Conservation (phyloP, 176 grass and related monocot species). For the Carex littledalei region DNA sequence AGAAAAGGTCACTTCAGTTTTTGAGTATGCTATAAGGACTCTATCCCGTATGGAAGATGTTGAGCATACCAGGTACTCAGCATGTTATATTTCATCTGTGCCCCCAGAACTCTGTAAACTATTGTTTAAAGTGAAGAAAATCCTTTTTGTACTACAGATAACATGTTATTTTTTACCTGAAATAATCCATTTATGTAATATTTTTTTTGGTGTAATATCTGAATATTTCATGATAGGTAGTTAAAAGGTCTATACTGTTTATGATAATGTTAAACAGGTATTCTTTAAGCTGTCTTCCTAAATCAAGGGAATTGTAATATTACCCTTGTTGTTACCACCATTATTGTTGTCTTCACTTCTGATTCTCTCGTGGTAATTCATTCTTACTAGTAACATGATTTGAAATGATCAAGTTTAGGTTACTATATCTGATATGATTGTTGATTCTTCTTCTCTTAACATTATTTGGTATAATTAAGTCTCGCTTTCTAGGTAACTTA, state of each 20-base stretch:
- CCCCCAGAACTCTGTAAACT: background rate
- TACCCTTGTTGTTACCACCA: background rate
- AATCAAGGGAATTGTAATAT: background rate
- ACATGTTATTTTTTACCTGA: background rate
- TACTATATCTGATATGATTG: background rate
- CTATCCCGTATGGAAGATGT: slow-evolving; percentile 69
- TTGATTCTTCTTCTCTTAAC: background rate
- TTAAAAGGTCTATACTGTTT: background rate
- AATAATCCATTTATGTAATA: background rate
- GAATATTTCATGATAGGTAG: background rate
- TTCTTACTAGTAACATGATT: background rate
- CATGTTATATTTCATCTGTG: background rate
- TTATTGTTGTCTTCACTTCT: background rate
- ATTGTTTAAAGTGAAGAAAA: background rate
- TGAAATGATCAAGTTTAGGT: background rate
- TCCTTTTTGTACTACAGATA: background rate
- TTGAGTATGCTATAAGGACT: slow-evolving; percentile 80
- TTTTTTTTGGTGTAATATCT: background rate
- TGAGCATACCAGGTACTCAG: slow-evolving; percentile 37
- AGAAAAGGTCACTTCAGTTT: slow-evolving; percentile 80
- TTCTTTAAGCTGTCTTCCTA: background rate
- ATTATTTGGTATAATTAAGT: background rate
- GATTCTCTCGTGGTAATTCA: background rate
- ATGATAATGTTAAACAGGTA: background rate
- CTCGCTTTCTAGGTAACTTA: background rate